These are phyloP conservation scores for Umbellularia californica DNA, from an alignment of 164 flowering plant genomes.

Conservation along the genomic window DNA sequence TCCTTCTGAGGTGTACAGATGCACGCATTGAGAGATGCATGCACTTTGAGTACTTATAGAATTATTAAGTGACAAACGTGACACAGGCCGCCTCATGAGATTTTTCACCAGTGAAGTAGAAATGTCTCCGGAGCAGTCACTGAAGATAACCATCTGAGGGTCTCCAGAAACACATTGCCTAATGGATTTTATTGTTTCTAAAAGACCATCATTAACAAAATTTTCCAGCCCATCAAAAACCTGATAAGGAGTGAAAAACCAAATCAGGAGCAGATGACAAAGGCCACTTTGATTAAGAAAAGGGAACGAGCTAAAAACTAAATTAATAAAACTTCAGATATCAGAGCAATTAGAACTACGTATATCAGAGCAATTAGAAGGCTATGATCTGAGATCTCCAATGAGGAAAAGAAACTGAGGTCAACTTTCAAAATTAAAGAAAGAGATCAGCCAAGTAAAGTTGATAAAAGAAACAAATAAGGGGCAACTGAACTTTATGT, in stretches of 20 bases:
- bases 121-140: conserved; percentile 22
- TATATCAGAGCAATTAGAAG: background rate
- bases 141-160: conserved; percentile 48
- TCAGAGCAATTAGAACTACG: too few species aligned
- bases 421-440: background rate
- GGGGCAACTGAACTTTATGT: too few species aligned
- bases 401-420: background rate
- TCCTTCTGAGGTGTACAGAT: conserved; percentile 26
- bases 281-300: background rate
- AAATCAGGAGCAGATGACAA: conserved; percentile 1
- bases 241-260: conserved; percentile 21
- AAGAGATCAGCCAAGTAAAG: background rate
- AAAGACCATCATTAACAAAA: conserved; percentile 23
- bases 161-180: conserved; percentile 39
- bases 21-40: conserved; percentile 32
- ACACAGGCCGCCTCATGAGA: conserved; percentile 35
- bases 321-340: background rate
- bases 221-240: conserved; percentile 64
- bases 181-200: conserved; percentile 41
- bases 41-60: conserved; percentile 38
- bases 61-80: conserved; percentile 35
- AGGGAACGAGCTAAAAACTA: background rate
- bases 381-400: background rate
- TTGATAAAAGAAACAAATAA: too few species aligned
- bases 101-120: conserved; percentile 28